Percentiles rank a stretch among this genome's conserved stretches.
These are phyloP conservation scores for Neurospora sp. DNA, from an alignment of 495 filamentous ascomycete species.

Conservation along the genomic window DNA sequence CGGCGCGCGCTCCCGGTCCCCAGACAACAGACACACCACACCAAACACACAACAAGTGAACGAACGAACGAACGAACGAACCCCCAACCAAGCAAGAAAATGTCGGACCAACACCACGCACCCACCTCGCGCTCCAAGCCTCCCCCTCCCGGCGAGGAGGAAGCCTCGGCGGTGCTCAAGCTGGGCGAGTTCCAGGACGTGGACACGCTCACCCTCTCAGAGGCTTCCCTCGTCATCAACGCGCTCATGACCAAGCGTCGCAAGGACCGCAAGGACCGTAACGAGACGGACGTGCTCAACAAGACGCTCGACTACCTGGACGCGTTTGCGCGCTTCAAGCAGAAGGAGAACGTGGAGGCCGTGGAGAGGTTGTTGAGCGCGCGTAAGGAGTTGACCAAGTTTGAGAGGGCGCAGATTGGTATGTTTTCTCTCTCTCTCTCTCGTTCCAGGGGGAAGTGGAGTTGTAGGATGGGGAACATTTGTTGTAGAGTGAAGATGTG, in stretches of 20 bases:
- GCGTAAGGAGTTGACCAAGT: conserved; percentile 71
- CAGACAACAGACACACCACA: neutral
- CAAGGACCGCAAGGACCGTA: conserved; percentile 51
- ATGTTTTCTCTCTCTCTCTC: conserved; percentile 20
- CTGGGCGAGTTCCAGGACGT: conserved; percentile 89
- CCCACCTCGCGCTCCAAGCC: conserved; percentile 64
- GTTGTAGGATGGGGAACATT: neutral
- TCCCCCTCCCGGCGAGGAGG: conserved; percentile 70
- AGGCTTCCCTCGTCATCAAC: conserved; percentile 84
- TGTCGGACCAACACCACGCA: conserved; percentile 24
- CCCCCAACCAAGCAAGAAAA: neutral
- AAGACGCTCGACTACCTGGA: conserved; percentile 89
- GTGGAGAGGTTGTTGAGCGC: conserved; percentile 73
- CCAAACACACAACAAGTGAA: neutral
- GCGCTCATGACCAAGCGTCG: conserved; percentile 69
- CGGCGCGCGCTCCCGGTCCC: neutral
- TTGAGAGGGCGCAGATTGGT: conserved; percentile 92
- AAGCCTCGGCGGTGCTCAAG: conserved; percentile 67
- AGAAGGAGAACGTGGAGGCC: conserved; percentile 84
- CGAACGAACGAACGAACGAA: neutral
- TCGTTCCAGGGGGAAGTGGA: neutral
- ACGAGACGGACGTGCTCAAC: conserved; percentile 63
- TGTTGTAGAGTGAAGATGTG: too few species aligned
- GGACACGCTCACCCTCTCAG: conserved; percentile 76
- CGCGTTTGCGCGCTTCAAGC: conserved; percentile 87